Evolutionary conservation across 306 rosid species (phyloP), one percentile per base, ranked within the genome.

Genomic region (Clitoria ternatea): DNA sequence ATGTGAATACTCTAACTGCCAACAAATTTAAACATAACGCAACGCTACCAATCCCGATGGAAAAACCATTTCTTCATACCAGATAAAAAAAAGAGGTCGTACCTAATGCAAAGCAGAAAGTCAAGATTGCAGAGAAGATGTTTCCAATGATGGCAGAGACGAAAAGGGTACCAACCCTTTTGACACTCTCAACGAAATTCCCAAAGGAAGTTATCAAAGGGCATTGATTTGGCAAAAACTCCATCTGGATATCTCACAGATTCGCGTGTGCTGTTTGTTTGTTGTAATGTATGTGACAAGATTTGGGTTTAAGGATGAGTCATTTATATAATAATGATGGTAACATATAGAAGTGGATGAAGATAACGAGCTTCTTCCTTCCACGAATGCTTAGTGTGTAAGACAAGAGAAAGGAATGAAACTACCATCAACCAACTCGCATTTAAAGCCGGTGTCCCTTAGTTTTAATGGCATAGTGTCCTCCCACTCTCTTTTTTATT

Each of bases 51-150:
- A 3, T 35, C 14, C 8, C 23, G 24, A 53, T 23, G 29, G 10
- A 30, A 45, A 59, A 36, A 42, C 73, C 17, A 48, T 44, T 36
- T 48, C 78, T 42, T 13, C 23, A n/a, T 0, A 60, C 36, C 15
- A 61, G 56, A 79, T 68, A 22, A 24, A 39, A 20, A 54, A 62
- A 29, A 1, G 3, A 18, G 54, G 10, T 5, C 80, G 14, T 66
- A 94, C 98, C 98, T 63, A 89, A 78, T 42, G 98, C 92, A 69
- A 94, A 90, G 88, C 85, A 94, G 83, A 90, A 91, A 55, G 98
- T 90, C 64, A 94, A 83, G 89, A 94, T 89, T 66, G 92, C 98
- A 53, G 92, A 85, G 40, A 90, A 83, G 42, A 89, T 72, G 79
- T 87, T 90, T 39, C 92, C 89, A 55, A 89, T 62, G 69, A 90